Base-by-base conservation (phyloP, 202 grass and related monocot genomes). In the Hordeum pubiflorum region DNA sequence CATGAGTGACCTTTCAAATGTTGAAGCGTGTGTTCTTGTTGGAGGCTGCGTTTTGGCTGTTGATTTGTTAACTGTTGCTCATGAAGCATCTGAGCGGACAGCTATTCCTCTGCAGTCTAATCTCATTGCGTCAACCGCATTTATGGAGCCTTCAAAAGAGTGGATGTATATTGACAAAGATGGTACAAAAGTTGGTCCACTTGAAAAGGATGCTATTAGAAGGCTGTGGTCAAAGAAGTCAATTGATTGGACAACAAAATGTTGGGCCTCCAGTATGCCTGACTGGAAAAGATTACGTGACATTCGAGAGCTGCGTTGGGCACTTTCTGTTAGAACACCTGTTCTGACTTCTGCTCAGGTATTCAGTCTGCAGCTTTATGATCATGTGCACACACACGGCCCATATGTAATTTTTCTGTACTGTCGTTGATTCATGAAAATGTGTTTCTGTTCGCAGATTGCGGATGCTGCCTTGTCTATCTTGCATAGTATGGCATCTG, bases 141-240 rank as follows among this genome's bases (percentile, higher is more conserved):
- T 95, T 91, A 95, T 89, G 92, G 96, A 98, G 44, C 96, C 96
- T 82, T 79, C 84, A 3, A 98, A 98, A 79, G 96, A 98, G 79
- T 98, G 96, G 96, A 93, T 98, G 96, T 93, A 88, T 68, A 88
- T 98, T 84, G 90, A 98, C 81, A 92, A 95, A 66, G 89, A 95
- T 73, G 96, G 92, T 43, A 81, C 79, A 84, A 80, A 91, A 86
- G 79, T 93, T 41, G 96, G 96, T 36, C 96, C 92, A 55, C 81
- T 95, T 78, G 96, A 98, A 80, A 98, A 98, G 80, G 92, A 98
- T 94, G 96, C 92, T 48, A 82, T 98, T 64, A 89, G 92, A 91
- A 89, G 90, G 75, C 84, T 93, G 44, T 98, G 96, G 90, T 98
- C 92, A 60, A 98, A 93, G 74, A 93, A 90, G 66, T 81, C 84